Base-by-base conservation (phyloP, 805 yeast species). In the Kluyveromyces dobzhanskii region DNA sequence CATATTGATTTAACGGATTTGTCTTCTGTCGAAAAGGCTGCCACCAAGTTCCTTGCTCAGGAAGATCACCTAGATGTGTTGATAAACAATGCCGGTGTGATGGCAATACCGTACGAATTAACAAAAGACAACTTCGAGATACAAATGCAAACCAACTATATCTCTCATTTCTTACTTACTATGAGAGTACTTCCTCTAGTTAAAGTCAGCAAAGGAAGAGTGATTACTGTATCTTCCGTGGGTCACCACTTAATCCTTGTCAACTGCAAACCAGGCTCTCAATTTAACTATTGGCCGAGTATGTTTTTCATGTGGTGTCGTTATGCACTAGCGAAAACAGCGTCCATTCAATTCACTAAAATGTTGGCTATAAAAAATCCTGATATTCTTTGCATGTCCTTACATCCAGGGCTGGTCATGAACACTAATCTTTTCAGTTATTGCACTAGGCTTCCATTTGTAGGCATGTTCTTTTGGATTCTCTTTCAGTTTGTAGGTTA, bases 361-460 rank as follows among this genome's bases (percentile, higher is more conserved):
- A 67, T 77, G 56, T 59, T 85, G 17, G 74, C 90, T 0, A 64
- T 75, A 27, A 70, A 78, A 42, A 70, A 83, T 53, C 92, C 94
- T 0, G 69, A 75, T 14, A 66, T 85, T 8, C 56, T 78, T 28
- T 76, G 79, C 41, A 58, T 75, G 27, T 70, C 85, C 2, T 83
- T 84, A 3, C 88, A 85, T 51, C 95, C 95, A 0, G 95, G 95
- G 0, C 71, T 84, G 46, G 85, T 84, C n/a, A 79, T 85, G 83
- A 78, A 78, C 50, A 79, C 95, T 2, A 80, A 80, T 47, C 57
- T 81, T 34, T 82, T 81, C 54, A 67, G 80, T 33, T 83, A 81
- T 54, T 81, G 87, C 78, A 83, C 90, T 2, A 63, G 85, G 40
- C 63, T 81, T 12, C 94, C 94, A 0, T 63, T 85, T 4, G 68